Base-by-base conservation (phyloP, 257 asterid genomes). In the Fraxinus americana region DNA sequence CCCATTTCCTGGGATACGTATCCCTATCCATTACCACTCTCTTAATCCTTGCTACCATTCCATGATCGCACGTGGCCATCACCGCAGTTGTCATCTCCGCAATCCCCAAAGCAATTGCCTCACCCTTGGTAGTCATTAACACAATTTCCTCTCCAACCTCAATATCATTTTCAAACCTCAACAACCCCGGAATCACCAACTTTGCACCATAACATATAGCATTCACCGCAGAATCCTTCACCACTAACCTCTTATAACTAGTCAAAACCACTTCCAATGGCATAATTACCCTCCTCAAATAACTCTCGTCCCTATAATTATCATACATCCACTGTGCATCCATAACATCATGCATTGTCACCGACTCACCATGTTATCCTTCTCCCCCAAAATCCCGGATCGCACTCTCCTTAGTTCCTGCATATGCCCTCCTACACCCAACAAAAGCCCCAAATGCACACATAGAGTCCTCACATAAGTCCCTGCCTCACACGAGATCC, bases 401-500 rank as follows among this genome's bases (percentile, higher is more conserved):
- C 97, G 57, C 1, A 91, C 98, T 76, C 98, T 85, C 83, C 97
- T 83, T 75, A 92, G 71, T 78, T 92, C 98, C 89, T 94, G 98
- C 98, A 88, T 11, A 11, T 43, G 52, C 52, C 17, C 52, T 43
- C 52, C 17, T 43, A 43, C 52, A 43, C 52, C 52, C 16, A 43
- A 43, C 17, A 43, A 43, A 43, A 43, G 52, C 52, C 52, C 52
- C 52, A 43, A 43, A 43, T 94, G 98, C 65, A 92, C 98, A 79
- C 98, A 94, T 88, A 92, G 70, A 0, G 98, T 94, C 86, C 97
- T 86, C 67, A 94, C 98, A 75, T 94, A 94, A 3, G 98, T 94
- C 13, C 98, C 97, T 19, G 97, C 98, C 90, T 92, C 98, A 68
- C 98, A 94, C 0, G 97, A 91, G 76, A 92, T 92, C 98, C 98